phyloP scores from a whole-genome alignment of 1,139 yeast genomes.

The Suhomyces coccinellae region DNA sequence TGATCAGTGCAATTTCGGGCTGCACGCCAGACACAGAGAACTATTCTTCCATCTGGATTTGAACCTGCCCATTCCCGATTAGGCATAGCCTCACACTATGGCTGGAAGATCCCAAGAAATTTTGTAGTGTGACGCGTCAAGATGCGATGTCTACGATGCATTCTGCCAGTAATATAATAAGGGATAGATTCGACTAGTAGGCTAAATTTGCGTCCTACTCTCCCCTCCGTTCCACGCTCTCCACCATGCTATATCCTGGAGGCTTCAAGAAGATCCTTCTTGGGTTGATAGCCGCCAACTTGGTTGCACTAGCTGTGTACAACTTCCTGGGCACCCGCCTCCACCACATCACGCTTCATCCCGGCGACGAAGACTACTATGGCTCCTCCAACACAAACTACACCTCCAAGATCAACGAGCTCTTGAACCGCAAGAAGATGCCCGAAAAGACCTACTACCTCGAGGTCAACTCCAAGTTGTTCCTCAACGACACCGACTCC shows the following conservation, averaged over 20 bases:
- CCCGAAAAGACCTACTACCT: slow-evolving; percentile 1
- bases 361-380: slow-evolving; percentile 1
- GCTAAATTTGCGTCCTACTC: neutral
- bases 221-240: neutral
- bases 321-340: neutral
- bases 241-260: neutral
- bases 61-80: neutral
- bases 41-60: no score
- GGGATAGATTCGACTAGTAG: neutral
- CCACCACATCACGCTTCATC: neutral
- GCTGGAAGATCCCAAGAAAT: neutral
- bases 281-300: slow-evolving; percentile 3
- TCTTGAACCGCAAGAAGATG: slow-evolving; percentile 1
- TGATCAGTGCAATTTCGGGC: no score
- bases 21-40: no score
- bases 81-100: neutral
- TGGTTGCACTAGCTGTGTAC: slow-evolving; percentile 2
- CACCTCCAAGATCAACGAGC: neutral
- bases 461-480: slow-evolving; percentile 6
- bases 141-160: no score
- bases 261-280: slow-evolving; percentile 5
- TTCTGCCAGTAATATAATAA: no score
- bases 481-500: slow-evolving; percentile 15
- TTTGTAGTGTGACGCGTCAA: no score
- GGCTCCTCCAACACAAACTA: neutral